These are phyloP conservation scores for Ophiosphaerella korrae DNA, from an alignment of 2,329 filamentous ascomycete genomes.

Conservation along the genomic window DNA sequence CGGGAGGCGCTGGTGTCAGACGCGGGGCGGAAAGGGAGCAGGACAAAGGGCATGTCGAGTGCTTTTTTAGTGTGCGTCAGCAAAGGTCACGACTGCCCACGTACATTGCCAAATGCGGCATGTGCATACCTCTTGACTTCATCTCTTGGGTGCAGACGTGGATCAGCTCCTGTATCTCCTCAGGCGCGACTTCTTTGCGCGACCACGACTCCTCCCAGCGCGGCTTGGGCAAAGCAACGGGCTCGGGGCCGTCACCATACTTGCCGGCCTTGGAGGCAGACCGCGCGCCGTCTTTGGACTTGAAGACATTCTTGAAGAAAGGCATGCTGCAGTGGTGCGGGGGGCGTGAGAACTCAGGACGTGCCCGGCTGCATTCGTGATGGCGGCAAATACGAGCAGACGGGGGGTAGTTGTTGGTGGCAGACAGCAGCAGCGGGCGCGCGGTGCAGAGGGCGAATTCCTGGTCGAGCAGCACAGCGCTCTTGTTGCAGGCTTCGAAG, in stretches of 20 bases:
- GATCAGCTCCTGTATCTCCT: conserved; percentile 88
- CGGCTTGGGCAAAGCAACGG: conserved; percentile 65
- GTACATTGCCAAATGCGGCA: neutral
- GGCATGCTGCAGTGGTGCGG: conserved; percentile 35
- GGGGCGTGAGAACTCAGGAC: conserved; percentile 23
- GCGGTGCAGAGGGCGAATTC: neutral
- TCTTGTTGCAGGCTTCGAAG: neutral
- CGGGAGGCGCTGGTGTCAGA: conserved; percentile 90
- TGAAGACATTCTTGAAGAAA: conserved; percentile 48
- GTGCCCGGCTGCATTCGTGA: conserved; percentile 28
- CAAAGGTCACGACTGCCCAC: neutral
- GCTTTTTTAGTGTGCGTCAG: conserved; percentile 58
- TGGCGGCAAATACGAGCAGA: conserved; percentile 15
- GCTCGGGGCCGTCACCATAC: conserved; percentile 15
- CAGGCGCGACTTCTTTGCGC: conserved; percentile 79
- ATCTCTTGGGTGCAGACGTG: conserved; percentile 86
- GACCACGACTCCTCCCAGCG: conserved; percentile 88
- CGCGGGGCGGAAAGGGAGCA: conserved; percentile 91
- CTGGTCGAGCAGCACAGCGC: conserved; percentile 15
- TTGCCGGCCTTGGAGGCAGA: conserved; percentile 37
- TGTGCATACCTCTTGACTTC: conserved; percentile 80
- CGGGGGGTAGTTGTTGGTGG: too few species aligned
- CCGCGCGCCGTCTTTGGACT: conserved; percentile 41
- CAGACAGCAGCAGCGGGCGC: conserved; percentile 1
- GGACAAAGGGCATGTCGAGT: conserved; percentile 87